Base-by-base conservation (phyloP, 495 filamentous ascomycete species). In the Alectoria sarmentosa region DNA sequence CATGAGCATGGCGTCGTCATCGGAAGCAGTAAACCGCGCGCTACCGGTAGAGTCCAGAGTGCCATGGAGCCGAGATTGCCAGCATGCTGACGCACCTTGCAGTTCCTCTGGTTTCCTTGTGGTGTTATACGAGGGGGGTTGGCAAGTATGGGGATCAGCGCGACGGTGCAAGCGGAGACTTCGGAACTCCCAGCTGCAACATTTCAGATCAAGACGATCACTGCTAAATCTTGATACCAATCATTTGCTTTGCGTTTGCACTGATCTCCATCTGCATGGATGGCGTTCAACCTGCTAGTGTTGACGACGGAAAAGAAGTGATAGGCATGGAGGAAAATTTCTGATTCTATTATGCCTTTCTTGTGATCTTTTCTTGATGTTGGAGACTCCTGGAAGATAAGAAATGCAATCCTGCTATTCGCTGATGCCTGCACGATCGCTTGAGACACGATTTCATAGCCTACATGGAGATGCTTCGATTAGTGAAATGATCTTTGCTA, bases 191-290 rank as follows among this genome's bases (percentile, higher is more conserved):
- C 94, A 11, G 83, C 82, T 7, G 94, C 93, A 56, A 91, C 90
- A 2, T 98, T 98, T 76, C 95, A 98, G 77, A 96, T 98, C 76
- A 96, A 96, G 80, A 95, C 89, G 14, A 76, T 87, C 30, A 78
- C 83, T 37, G 42, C 57, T 3, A 65, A 65, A 60, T 36, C 63
- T 26, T 60, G 26, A 65, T n/a, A 58, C 17, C 41, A 4, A 19
- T 32, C 32, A 7, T 38, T 14, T 32, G 41, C 36, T 38, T 34
- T 46, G 42, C n/a, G 14, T 38, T n/a, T 15, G n/a, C 21, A 37
- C 15, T 19, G 54, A 41, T 36, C 15, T 39, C 61, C 15, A 55
- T 54, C 57, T 54, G 57, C 63, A 65, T 60, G 30, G 57, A 44
- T 10, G 44, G 57, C 44, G 44, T 65, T 41, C n/a, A 26, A 34